Evolutionary conservation across 1,284 basidiomycete genomes (phyloP), one percentile per base, ranked within the genome.

Genomic region (Malassezia obtusa): DNA sequence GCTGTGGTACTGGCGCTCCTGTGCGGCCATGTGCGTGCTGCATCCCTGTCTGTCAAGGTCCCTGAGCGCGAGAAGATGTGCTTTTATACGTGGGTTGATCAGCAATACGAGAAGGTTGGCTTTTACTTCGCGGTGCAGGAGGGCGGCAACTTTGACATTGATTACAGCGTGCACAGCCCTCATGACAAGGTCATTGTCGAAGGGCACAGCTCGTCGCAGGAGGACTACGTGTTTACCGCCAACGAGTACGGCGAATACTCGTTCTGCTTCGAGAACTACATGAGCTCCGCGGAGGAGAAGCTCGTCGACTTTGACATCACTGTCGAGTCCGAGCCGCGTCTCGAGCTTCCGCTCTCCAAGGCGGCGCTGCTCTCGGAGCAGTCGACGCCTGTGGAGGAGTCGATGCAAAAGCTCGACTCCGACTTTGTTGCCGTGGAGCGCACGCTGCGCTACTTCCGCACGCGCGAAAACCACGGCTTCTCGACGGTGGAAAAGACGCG

Each of bases 61-160:
- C 78, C 81, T 17, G 83, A 89, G 0, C 90, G 89, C 70, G 87
- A 94, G 71, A 80, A 86, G 19, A 77, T 87, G 50, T 99, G 94
- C 76, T 98, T 91, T 77, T 95, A 89, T 69, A 88, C 89, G 7
- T 89, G 91, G 73, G 90, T 94, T n/a, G 92, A 96, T 78, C 88
- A 89, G 76, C 82, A 80, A 1, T 85, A 85, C 38, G 88, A 91
- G 77, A 91, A 91, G 79, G 84, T 91, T 58, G 86, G 88, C 47
- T 80, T 79, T 68, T 79, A 80, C 73, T 80, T 79, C 64, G 78
- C 79, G 19, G 89, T 98, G 25, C 94, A 98, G 82, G 87, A 88
- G 35, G 92, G 94, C 50, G 94, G 92, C 44, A 84, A 86, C 7
- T 98, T 98, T 75, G 92, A 98, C 73, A 87, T 98, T 54, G 89